Evolutionary conservation across 2,329 filamentous ascomycete species (phyloP), one percentile per base, ranked within the genome.

Genomic region (Mariannaea sp.): DNA sequence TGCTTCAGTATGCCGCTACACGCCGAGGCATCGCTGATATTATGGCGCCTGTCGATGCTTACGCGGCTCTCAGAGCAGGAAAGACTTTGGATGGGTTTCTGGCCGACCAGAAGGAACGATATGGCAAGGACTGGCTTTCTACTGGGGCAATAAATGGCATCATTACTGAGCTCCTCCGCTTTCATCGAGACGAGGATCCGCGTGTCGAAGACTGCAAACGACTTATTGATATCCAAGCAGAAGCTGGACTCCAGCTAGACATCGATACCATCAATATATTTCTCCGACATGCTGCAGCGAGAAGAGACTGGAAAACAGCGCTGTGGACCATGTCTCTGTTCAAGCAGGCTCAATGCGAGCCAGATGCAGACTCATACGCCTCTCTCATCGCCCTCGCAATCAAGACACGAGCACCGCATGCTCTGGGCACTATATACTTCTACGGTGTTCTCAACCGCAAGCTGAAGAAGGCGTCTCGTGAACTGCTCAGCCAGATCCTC

Each of bases 71-170:
- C n/a, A 65, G 66, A 47, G 59, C 68, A 5, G 70, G 71, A 7
- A 70, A 68, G 39, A 62, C 64, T 30, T 59, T 76, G 0, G 57
- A 68, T 3, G 49, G 57, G 0, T 80, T 82, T 52, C 49, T 80
- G 7, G 56, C 59, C 8, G 67, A 71, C 27, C 77, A 79, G 59
- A 61, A 70, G 5, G 65, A 66, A 7, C 70, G 75, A 3, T 82
- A 81, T 63, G 78, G 79, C 4, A 57, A 66, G 1, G 67, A 67
- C n/a, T 82, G 80, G 80, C 65, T 77, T 29, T 73, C 70, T 5
- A 60, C 57, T 17, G 58, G 61, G 5, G 68, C 74, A 1, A 61
- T 73, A 33, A 72, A 75, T 59, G 61, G 60, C 27, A 72, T 78
- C 19, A 55, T 80, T n/a, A 65, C 71, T 3, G 74, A 78, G 38